Base-by-base conservation (phyloP, 2,329 filamentous ascomycete species). In the Incumbomyces lentus region DNA sequence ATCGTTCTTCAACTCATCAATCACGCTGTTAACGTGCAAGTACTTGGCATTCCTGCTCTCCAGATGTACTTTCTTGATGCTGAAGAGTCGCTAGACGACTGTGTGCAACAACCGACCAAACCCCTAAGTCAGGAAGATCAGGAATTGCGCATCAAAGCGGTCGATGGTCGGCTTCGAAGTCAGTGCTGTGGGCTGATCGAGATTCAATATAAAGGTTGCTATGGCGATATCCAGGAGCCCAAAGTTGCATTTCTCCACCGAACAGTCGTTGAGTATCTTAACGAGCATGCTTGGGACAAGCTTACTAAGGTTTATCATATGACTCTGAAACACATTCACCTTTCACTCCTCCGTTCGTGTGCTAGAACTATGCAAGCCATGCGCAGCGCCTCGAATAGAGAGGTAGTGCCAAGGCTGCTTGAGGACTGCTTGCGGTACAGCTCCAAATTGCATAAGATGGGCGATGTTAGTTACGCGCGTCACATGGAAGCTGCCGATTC, bases 201-300 rank as follows among this genome's bases (percentile, higher is more conserved):
- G 39, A 31, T 41, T n/a, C 39, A 41, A 26, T 12, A 41, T 11
- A n/a, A 22, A 3, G 36, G 18, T 17, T 13, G 6, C 13, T 13
- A 22, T 6, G 36, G 36, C 18, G n/a, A 14, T 6, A 13, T 41
- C 6, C 5, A 3, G 10, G 26, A 3, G 13, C 26, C 39, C 13
- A 26, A 31, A 8, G 26, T 19, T 41, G 13, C 11, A 3, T 41
- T 41, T 41, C 39, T 41, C 10, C 39, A 41, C 14, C 39, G 39
- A 6, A 41, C 39, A 13, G 39, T 41, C 39, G 13, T 12, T 18
- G 39, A 41, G 5, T 41, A 41, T 26, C 26, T 41, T 7, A 12
- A 19, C 18, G n/a, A 31, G 13, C 18, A n/a, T 31, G 34, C 22
- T 32, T 45, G 42, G 42, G 42, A 38, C 42, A 38, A 37, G 32